These are phyloP conservation scores for Rhododendron griersonianum DNA, from an alignment of 148 eudicot genomes.

Conservation along the genomic window DNA sequence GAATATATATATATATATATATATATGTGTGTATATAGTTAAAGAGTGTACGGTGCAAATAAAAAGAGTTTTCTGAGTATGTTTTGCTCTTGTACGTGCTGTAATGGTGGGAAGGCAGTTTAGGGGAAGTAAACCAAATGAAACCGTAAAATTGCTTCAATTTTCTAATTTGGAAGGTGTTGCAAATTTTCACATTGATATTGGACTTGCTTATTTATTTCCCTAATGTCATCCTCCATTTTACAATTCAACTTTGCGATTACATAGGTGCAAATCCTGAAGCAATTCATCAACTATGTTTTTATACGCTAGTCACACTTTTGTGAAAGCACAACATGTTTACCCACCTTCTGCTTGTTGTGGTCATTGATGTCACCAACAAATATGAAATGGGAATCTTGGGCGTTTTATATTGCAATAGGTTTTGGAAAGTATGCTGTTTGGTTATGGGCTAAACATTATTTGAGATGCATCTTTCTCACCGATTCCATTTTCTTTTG, in stretches of 20 bases:
- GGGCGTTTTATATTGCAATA: not conserved
- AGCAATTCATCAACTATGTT: not conserved
- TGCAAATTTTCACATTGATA: not conserved
- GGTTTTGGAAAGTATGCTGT: not conserved
- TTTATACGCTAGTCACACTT: not conserved
- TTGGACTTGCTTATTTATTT: not conserved
- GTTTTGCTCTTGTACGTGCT: not conserved
- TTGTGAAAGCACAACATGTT: no score
- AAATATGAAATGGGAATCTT: not conserved
- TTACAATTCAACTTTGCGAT: not conserved
- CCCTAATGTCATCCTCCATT: not conserved
- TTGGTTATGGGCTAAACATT: not conserved
- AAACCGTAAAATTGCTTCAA: not conserved
- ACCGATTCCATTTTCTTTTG: not conserved
- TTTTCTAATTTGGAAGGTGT: not conserved
- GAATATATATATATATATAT: no score
- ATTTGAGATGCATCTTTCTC: conserved; percentile 6
- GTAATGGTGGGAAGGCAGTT: not conserved
- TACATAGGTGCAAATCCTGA: not conserved
- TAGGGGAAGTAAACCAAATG: not conserved
- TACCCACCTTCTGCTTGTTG: not conserved
- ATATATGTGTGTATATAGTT: no score
- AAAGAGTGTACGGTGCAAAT: no score
- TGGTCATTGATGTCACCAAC: not conserved
- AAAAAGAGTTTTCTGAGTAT: not conserved